Base-by-base conservation (phyloP, 2,329 filamentous ascomycete genomes). In the Cordyceps farinosa region DNA sequence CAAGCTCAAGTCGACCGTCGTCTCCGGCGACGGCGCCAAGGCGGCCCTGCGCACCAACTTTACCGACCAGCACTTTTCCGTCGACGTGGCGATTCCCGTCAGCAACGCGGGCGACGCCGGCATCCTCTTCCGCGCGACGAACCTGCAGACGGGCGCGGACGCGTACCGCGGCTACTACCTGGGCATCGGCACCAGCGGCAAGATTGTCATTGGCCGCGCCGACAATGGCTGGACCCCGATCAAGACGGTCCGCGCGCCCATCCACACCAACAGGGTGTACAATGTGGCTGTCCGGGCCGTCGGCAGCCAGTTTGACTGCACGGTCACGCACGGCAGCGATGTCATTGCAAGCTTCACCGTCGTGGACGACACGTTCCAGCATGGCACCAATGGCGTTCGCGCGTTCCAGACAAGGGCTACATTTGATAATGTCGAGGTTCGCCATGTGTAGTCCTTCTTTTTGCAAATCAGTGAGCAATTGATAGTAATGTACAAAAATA, bases 1-100 rank as follows among this genome's bases (percentile, higher is more conserved):
- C 52, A 63, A 61, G 11, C 69, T 77, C 36, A 66, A 51, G 22
- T 22, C 22, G n/a, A 67, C 67, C n/a, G 61, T 50, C 2, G 61
- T 51, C 34, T 65, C 66, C 0, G 65, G 54, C 3, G 65, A 55
- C 3, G 67, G 64, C 27, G 71, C 67, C 10, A 70, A 68, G 32
- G 74, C 75, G 0, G 62, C 73, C 47, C 69, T 77, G 17, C 74
- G 77, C 55, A 77, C 75, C 9, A 74, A 76, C 64, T 78, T 77
- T 48, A 68, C 69, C 0, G 70, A 76, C 51, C 63, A 75, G 0
- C 63, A 72, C 11, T 74, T 72, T 50, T 69, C 74, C 7, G 74
- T 69, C 2, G 71, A 72, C 11, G 61, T 77, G 22, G 65, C 67
- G 8, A 58, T 65, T 0, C 63, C 56, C 22, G 61, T 57, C 1